phyloP scores from a whole-genome alignment of 441 rosid genomes.

The Capsella rubella region DNA sequence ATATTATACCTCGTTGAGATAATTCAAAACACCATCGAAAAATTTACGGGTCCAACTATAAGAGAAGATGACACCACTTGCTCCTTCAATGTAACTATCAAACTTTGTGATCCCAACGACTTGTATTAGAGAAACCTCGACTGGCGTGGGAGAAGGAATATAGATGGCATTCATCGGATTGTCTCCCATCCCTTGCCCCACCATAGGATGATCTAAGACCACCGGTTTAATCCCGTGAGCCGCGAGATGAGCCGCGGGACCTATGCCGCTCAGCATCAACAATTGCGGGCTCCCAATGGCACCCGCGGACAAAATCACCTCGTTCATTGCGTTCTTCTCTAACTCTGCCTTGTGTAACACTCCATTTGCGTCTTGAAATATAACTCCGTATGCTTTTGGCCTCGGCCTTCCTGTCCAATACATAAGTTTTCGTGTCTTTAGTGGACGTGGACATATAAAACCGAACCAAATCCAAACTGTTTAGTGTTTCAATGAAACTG shows the following conservation, averaged over 20 bases:
- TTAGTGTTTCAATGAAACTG: not conserved
- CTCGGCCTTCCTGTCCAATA: slow-evolving; percentile 48
- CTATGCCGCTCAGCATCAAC: slow-evolving; percentile 63
- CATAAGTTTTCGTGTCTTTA: not conserved
- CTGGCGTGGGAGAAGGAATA: slow-evolving; percentile 58
- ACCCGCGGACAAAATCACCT: slow-evolving; percentile 54
- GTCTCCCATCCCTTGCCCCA: slow-evolving; percentile 64
- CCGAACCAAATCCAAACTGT: not conserved
- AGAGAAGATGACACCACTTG: slow-evolving; percentile 54
- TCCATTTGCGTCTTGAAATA: slow-evolving; percentile 50
- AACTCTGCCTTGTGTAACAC: slow-evolving; percentile 49
- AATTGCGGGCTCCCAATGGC: slow-evolving; percentile 63
- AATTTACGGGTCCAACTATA: slow-evolving; percentile 45
- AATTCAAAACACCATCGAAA: slow-evolving; percentile 28
- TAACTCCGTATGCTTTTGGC: slow-evolving; percentile 56
- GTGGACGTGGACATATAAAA: slow-evolving; percentile 3
- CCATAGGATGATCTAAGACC: slow-evolving; percentile 55
- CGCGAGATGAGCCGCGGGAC: slow-evolving; percentile 51
- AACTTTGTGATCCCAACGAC: slow-evolving; percentile 59
- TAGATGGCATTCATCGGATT: slow-evolving; percentile 61
- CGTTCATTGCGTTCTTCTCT: slow-evolving; percentile 37
- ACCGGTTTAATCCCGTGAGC: slow-evolving; percentile 48
- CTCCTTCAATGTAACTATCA: slow-evolving; percentile 58
- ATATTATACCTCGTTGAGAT: slow-evolving; percentile 45
- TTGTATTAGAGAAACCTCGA: slow-evolving; percentile 61